Evolutionary conservation across 1,139 yeast species (phyloP), one percentile per base, ranked within the genome.

Genomic region (Scheffersomyces stambukii): DNA sequence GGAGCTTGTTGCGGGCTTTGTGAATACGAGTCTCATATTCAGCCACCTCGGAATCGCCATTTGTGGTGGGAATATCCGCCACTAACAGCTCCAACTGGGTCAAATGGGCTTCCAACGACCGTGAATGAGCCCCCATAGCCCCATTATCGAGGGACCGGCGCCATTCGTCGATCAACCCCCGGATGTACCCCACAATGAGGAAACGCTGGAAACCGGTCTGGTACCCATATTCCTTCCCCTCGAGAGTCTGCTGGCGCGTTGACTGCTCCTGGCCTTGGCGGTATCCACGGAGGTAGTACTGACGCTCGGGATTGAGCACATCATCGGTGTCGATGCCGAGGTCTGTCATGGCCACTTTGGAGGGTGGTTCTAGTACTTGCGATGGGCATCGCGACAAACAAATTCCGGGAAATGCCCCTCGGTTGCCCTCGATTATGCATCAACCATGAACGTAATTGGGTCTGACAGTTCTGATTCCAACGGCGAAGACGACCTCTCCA

Each of bases 131-230:
- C 1, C 32, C 40, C 4, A 48, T 19, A 24, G 52, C 36, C 3
- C 25, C 15, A 11, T 49, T 43, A n/a, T n/a, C n/a, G n/a, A n/a
- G n/a, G n/a, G n/a, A n/a, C n/a, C n/a, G n/a, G n/a, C n/a, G n/a
- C 70, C 77, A 66, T 16, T 45, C 52, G 6, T 58, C 58, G 1
- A 73, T 47, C 5, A 82, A 52, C 5, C 85, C 85, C 26, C 62
- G 56, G 5, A 83, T 64, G 31, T 79, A 75, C 0, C 94, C 94
- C 3, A 82, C 50, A 0, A 81, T 54, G 9, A 79, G 45, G 42
- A 70, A 81, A 37, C 89, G 59, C 51, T 81, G 89, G 46, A 75
- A 82, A 1, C 88, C 93, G 0, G 86, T 80, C 46, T 84, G 93
- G 29, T 81, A 65, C 0, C 95, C 95, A 45, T 70, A 81, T 41